phyloP scores from a whole-genome alignment of 805 yeast species.

The Suhomyces sp. region DNA sequence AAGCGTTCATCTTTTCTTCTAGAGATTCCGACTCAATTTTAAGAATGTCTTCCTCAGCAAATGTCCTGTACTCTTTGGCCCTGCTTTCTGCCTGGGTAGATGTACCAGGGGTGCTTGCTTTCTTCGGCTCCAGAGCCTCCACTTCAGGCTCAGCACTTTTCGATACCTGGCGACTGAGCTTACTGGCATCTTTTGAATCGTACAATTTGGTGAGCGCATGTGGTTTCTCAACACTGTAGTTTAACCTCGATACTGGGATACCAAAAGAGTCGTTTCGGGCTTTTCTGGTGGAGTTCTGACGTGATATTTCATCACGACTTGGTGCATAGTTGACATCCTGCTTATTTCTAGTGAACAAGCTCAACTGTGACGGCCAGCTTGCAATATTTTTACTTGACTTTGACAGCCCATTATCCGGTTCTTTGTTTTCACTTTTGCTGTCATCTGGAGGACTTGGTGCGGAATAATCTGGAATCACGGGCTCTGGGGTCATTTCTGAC shows the following conservation, averaged over 20 bases:
- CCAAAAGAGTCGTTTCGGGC: slow-evolving; percentile 27
- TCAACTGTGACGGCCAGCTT: slow-evolving; percentile 56
- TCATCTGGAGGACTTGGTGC: background rate
- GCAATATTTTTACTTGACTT: slow-evolving; percentile 2
- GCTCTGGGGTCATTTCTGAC: background rate
- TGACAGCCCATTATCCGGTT: background rate
- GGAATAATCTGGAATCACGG: background rate
- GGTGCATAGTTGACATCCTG: slow-evolving; percentile 31
- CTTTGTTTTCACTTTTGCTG: background rate
- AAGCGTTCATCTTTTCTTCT: slow-evolving; percentile 29
- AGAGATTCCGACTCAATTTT: slow-evolving; percentile 46
- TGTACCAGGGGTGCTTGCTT: background rate
- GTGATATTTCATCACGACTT: slow-evolving; percentile 25
- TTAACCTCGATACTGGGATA: slow-evolving; percentile 20
- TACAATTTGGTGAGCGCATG: slow-evolving; percentile 9
- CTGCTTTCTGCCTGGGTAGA: background rate
- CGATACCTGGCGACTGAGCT: background rate
- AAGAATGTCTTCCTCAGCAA: slow-evolving; percentile 43
- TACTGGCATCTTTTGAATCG: slow-evolving; percentile 1
- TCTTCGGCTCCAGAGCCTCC: background rate
- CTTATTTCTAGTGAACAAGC: slow-evolving; percentile 39
- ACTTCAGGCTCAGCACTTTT: background rate
- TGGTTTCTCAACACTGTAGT: slow-evolving; percentile 6
- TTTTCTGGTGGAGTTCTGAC: slow-evolving; percentile 35
- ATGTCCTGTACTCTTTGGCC: slow-evolving; percentile 9